These are phyloP conservation scores for Cercospora sp. DNA, from an alignment of 2,329 filamentous ascomycete genomes.

Conservation along the genomic window DNA sequence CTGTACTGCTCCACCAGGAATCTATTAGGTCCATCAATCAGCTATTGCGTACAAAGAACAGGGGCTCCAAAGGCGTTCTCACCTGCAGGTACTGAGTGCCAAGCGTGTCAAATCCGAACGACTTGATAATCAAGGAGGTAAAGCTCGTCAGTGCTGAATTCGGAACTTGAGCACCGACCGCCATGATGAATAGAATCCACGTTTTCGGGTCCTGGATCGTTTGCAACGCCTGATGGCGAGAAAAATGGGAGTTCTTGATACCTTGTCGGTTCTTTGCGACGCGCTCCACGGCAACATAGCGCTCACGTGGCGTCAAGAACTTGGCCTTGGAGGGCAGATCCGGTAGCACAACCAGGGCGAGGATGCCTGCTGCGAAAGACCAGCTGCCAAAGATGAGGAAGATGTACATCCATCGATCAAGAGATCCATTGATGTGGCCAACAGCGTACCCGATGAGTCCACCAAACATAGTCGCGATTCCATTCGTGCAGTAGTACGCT, in stretches of 20 bases:
- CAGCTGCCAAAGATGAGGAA: slow-evolving; percentile 56
- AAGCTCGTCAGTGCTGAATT: slow-evolving; percentile 59
- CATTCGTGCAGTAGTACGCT: slow-evolving; percentile 60
- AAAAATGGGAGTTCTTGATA: slow-evolving; percentile 54
- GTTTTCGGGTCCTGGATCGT: slow-evolving; percentile 58
- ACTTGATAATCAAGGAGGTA: slow-evolving; percentile 51
- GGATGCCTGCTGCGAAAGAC: slow-evolving; percentile 42
- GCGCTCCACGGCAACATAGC: slow-evolving; percentile 49
- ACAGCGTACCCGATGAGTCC: slow-evolving; percentile 60
- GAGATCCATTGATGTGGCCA: slow-evolving; percentile 57
- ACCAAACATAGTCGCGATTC: slow-evolving; percentile 63
- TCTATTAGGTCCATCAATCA: slow-evolving; percentile 30
- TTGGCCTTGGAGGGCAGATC: slow-evolving; percentile 24
- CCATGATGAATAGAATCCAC: slow-evolving; percentile 59
- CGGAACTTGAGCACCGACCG: slow-evolving; percentile 56
- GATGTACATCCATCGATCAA: slow-evolving; percentile 58
- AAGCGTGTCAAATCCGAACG: slow-evolving; percentile 51
- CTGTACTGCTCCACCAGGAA: slow-evolving; percentile 60
- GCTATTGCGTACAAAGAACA: not conserved
- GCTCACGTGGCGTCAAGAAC: slow-evolving; percentile 23
- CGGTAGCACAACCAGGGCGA: slow-evolving; percentile 33
- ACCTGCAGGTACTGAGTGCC: slow-evolving; percentile 58
- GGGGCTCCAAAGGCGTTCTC: not conserved
- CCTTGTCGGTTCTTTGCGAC: slow-evolving; percentile 55
- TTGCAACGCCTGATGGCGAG: slow-evolving; percentile 46